These are phyloP conservation scores for Termitomyces sp. DNA, from an alignment of 768 basidiomycete species.

Conservation along the genomic window DNA sequence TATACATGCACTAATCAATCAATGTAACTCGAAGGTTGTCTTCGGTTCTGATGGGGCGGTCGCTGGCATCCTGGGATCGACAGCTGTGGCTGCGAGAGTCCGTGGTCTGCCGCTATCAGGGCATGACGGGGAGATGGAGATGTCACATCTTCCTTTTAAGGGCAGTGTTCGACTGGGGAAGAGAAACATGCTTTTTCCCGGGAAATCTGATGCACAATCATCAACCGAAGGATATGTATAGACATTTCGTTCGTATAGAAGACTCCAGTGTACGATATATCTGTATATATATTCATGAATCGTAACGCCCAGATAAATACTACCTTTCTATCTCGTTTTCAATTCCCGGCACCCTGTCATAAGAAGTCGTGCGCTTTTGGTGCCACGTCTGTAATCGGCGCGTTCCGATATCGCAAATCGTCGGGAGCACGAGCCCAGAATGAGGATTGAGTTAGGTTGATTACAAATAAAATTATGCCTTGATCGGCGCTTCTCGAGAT, in stretches of 20 bases:
- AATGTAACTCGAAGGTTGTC: slow-evolving; percentile 48
- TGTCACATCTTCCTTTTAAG: slow-evolving; percentile 62
- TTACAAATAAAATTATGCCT: too few species aligned
- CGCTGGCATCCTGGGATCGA: slow-evolving; percentile 65
- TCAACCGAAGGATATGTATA: background rate
- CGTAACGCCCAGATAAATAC: background rate
- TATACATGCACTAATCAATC: slow-evolving; percentile 4
- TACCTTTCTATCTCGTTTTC: too few species aligned
- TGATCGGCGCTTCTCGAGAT: too few species aligned
- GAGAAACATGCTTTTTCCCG: slow-evolving; percentile 26
- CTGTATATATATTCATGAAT: background rate
- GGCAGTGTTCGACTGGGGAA: slow-evolving; percentile 68
- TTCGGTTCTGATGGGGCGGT: slow-evolving; percentile 62
- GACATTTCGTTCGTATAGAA: background rate
- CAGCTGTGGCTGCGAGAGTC: slow-evolving; percentile 57
- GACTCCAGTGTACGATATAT: background rate
- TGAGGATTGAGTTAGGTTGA: too few species aligned
- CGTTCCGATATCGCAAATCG: background rate
- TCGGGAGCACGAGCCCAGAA: too few species aligned
- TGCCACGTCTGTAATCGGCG: too few species aligned
- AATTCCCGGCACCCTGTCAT: too few species aligned
- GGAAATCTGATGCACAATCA: too few species aligned
- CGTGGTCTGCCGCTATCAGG: slow-evolving; percentile 55
- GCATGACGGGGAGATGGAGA: slow-evolving; percentile 44
- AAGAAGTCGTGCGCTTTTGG: too few species aligned